A percentile compares a stretch with the other conserved stretches of the same genome.
Conservation (phyloP, 108 stramenopile genomes). For the Skeletonema costatum region DNA sequence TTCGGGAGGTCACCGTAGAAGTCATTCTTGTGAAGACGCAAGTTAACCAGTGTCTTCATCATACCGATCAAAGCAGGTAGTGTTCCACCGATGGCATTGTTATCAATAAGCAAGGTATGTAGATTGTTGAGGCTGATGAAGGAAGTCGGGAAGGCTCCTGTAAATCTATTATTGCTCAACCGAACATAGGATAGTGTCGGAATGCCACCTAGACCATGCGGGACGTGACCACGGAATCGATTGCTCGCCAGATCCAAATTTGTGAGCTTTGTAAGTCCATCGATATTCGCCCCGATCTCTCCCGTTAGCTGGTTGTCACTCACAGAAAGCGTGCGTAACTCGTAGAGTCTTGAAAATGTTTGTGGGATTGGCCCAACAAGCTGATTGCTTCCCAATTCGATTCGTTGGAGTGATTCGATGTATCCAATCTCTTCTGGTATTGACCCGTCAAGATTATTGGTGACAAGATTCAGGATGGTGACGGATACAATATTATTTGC, state of each 20-base stretch:
- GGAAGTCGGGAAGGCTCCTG: constrained; percentile 32
- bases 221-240: constrained; percentile 33
- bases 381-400: neutral
- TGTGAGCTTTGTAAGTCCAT: constrained; percentile 26
- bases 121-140: constrained; percentile 41
- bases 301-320: constrained; percentile 45
- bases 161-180: constrained; percentile 42
- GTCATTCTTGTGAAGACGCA: constrained; percentile 36
- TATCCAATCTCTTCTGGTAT: constrained; percentile 41
- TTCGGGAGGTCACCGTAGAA: constrained; percentile 31
- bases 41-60: constrained; percentile 33
- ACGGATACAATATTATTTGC: constrained; percentile 19
- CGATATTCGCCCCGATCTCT: constrained; percentile 15
- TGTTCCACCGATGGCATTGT: constrained; percentile 40
- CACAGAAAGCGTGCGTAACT: constrained; percentile 48
- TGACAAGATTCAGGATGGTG: constrained; percentile 30
- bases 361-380: constrained; percentile 45
- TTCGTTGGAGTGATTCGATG: constrained; percentile 12
- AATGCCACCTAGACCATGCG: constrained; percentile 24
- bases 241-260: constrained; percentile 45
- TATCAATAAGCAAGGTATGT: constrained; percentile 32
- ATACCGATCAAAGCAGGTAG: constrained; percentile 41
- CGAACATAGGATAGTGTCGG: constrained; percentile 30
- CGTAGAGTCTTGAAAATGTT: constrained; percentile 37
- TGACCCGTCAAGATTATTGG: constrained; percentile 31